A percentile compares a stretch with the other conserved stretches of the same genome.
Conservation (phyloP, 176 grass and related monocot species). For the Phoenix roebelenii region DNA sequence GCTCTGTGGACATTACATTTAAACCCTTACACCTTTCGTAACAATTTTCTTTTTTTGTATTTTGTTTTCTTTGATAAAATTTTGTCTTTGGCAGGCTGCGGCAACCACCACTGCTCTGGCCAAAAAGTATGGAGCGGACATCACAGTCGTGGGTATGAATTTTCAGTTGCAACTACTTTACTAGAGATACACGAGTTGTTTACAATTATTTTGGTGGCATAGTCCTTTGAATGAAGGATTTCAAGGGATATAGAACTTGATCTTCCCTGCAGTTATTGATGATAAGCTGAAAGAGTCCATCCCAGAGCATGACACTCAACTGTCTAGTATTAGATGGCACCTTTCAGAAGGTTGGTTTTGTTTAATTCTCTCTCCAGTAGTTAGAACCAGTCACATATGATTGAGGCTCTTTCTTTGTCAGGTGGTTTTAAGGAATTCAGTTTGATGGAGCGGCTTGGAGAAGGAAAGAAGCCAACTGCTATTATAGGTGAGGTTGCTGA, state of each 20-base stretch:
- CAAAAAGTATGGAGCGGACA: conserved; percentile 90
- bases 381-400: background rate
- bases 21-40: no score
- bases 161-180: background rate
- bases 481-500: conserved; percentile 89
- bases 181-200: no score
- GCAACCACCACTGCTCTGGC: conserved; percentile 77
- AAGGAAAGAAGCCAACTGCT: conserved; percentile 66
- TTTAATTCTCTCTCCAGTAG: background rate
- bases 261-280: conserved; percentile 68
- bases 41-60: no score
- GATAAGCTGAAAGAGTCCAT: conserved; percentile 82
- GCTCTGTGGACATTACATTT: no score
- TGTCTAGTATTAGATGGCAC: conserved; percentile 92
- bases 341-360: conserved; percentile 74
- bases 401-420: conserved; percentile 7
- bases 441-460: conserved; percentile 91
- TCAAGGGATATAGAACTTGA: background rate
- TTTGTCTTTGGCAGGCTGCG: conserved; percentile 46
- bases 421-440: conserved; percentile 93
- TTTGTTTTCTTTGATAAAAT: background rate
- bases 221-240: background rate
- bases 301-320: conserved; percentile 81
- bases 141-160: conserved; percentile 84
- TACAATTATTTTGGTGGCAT: no score